Conservation (phyloP, 805 yeast species). For the Yarrowia porcina region DNA sequence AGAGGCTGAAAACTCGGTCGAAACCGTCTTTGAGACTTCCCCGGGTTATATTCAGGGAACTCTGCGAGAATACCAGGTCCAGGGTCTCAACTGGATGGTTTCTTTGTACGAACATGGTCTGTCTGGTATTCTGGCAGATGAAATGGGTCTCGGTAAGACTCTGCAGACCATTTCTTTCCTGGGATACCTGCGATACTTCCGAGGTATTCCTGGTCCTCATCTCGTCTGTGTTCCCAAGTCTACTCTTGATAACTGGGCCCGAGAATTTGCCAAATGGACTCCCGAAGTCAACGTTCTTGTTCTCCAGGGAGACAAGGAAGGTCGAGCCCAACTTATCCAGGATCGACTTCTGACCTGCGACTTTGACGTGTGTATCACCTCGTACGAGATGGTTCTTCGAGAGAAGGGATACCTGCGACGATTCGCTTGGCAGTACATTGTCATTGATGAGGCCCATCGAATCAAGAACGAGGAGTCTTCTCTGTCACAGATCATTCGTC, state of each 20-base stretch:
- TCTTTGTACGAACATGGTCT: slow-evolving; percentile 78
- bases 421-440: slow-evolving; percentile 86
- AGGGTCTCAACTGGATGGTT: slow-evolving; percentile 93
- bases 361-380: slow-evolving; percentile 86
- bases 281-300: slow-evolving; percentile 85
- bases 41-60: slow-evolving; percentile 73
- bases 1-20: slow-evolving; percentile 49
- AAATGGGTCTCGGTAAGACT: slow-evolving; percentile 97
- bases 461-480: slow-evolving; percentile 92
- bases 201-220: slow-evolving; percentile 81
- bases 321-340: slow-evolving; percentile 58
- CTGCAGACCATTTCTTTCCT: slow-evolving; percentile 89
- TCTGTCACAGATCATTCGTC: slow-evolving; percentile 82
- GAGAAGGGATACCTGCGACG: slow-evolving; percentile 79
- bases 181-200: slow-evolving; percentile 77
- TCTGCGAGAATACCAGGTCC: slow-evolving; percentile 86
- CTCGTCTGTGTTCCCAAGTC: slow-evolving; percentile 92
- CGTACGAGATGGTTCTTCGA: slow-evolving; percentile 88
- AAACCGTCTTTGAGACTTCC: slow-evolving; percentile 73
- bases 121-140: slow-evolving; percentile 94
- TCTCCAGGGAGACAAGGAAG: slow-evolving; percentile 83
- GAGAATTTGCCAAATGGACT: slow-evolving; percentile 93
- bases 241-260: slow-evolving; percentile 91
- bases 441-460: slow-evolving; percentile 95
- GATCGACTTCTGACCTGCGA: slow-evolving; percentile 61